Base-by-base conservation (phyloP, 2,329 filamentous ascomycete species). In the Cordyceps tenuipes region DNA sequence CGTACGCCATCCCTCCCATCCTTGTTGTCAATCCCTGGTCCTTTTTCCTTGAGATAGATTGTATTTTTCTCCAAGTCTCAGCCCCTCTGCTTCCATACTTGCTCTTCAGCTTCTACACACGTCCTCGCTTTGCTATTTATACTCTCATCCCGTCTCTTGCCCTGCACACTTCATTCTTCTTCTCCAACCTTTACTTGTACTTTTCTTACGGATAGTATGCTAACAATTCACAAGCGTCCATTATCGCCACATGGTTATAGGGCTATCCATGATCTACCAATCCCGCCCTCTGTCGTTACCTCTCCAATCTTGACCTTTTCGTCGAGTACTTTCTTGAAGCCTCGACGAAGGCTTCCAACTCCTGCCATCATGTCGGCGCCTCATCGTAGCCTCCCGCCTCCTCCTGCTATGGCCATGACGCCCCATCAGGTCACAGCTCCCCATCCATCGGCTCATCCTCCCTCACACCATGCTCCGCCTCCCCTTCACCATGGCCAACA, bases 371-470 rank as follows among this genome's bases (percentile, higher is more conserved):
- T 88, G 84, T 84, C 84, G 67, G 81, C 79, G 65, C 79, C 82
- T 68, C 84, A 84, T 72, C 80, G 84, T 71, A 81, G 80, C 67
- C 73, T 88, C 73, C 85, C 85, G 68, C 80, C 80, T 62, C 82
- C 84, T 70, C 79, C 80, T 66, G 79, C 80, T 67, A 80, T 85
- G 78, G 77, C 79, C 66, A 71, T 84, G 65, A 75, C 81, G 59
- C 77, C 69, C 52, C 72, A 73, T 61, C 66, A 67, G 53, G 71
- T 71, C 62, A 68, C 62, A 12, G 44, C 62, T 3, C 26, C 56
- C 23, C 49, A 57, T 23, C 51, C 61, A 5, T 51, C 54, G 7
- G 7, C 60, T 55, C 43, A 13, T 34, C 60, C 53, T 9, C 50
- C 54, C n/a, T 48, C 62, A 15, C 43, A 57, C 34, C 61, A 60